Evolutionary conservation across 2,329 filamentous ascomycete species (phyloP), one percentile per base, ranked within the genome.

Genomic region (Fusarium circinatum): DNA sequence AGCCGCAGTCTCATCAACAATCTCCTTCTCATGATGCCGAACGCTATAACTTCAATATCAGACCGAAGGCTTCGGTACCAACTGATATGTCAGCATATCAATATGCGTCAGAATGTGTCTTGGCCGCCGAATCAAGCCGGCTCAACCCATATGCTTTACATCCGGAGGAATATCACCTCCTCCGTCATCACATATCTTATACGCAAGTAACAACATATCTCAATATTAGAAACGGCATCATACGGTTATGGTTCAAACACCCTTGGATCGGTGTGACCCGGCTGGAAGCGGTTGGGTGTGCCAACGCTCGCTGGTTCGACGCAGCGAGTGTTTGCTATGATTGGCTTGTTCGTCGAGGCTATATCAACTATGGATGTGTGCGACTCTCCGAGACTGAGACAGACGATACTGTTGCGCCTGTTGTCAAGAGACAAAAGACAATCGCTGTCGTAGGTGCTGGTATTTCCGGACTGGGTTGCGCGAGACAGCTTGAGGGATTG

Each of bases 281-380:
- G 54, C 91, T 95, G 80, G 94, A 98, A 82, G 96, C 96, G 12
- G 89, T 96, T 49, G 96, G 96, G 8, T 98, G 96, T 84, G 94
- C 95, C 58, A 95, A 98, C 78, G 87, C 89, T 61, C 91, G 95
- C 61, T 98, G 95, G 91, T 98, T 98, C 82, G 92, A 94, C 68
- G 89, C 96, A 51, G 95, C 96, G 15, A 94, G 91, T 73, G 88
- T 98, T 63, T 96, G 95, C 74, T 97, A 96, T 80, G 91, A 97
- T 81, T 99, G 96, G 96, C 89, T 99, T 24, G 87, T 95, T 63
- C 92, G 96, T 68, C 91, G 93, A 74, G 96, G 96, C 26, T 98
- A 97, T 81, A 97, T 99, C 85, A 99, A 99, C 82, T 98, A 95
- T 81, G 96, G 97, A 22, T 98, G 96, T 81, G 89, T 96, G 6